Percentiles rank a stretch among this genome's conserved stretches.
Evolutionary conservation across 83 land plant genomes (phyloP).

Genomic region (Diphasiastrum complanatum): DNA sequence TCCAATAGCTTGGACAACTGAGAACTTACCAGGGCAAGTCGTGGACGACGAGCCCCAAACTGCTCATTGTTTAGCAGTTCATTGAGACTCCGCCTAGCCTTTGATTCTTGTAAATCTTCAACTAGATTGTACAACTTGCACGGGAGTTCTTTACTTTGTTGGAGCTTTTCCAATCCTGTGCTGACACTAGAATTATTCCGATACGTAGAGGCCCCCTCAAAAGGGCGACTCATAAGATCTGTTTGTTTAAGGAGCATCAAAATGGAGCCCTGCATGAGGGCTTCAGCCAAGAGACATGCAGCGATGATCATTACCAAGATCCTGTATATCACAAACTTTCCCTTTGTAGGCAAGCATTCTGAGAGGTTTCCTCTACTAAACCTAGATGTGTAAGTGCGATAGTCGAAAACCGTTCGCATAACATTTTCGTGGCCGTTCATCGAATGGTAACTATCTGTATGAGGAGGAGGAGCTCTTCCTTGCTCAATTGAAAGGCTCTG

Average conservation of each 20-base stretch:
- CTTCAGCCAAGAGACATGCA: conserved; percentile 11
- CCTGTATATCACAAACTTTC: conserved; percentile 15
- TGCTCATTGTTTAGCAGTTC: conserved; percentile 14
- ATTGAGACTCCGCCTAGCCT: not conserved
- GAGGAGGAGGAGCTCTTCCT: too few species aligned
- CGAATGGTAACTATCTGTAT: too few species aligned
- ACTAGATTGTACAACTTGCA: conserved; percentile 7
- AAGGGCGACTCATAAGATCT: conserved; percentile 2
- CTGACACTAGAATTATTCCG: not conserved
- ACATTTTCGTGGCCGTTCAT: too few species aligned
- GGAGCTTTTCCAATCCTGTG: not conserved
- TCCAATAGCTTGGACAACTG: too few species aligned
- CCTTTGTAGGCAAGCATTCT: not conserved
- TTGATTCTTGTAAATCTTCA: conserved; percentile 10
- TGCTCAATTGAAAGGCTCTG: too few species aligned
- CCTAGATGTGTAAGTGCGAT: not conserved
- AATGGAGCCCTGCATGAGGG: conserved; percentile 29
- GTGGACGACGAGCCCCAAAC: conserved; percentile 20
- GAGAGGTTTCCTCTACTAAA: conserved; percentile 1
- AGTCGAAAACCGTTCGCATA: too few species aligned
- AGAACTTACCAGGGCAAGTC: conserved; percentile 29
- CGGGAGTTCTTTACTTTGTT: not conserved
- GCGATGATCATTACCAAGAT: conserved; percentile 15
- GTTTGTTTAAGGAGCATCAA: conserved; percentile 23
- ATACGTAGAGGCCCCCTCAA: not conserved